Evolutionary conservation across 805 yeast species (phyloP).

Genomic region (Suhomyces sp.): DNA sequence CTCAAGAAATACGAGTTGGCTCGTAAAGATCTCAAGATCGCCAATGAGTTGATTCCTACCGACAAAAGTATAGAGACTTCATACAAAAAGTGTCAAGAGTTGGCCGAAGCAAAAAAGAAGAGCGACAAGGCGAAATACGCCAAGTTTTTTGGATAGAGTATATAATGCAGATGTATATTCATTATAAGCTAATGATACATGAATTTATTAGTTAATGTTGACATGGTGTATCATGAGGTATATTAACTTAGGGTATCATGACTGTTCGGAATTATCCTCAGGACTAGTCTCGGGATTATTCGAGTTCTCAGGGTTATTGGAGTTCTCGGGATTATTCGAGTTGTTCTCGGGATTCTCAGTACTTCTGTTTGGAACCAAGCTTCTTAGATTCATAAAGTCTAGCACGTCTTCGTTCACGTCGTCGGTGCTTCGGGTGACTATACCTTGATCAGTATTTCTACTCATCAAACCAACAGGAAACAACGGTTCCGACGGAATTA

Average conservation of each 20-base stretch:
- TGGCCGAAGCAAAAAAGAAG: conserved; percentile 43
- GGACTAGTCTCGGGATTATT: neutral
- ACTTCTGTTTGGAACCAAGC: conserved; percentile 12
- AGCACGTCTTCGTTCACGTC: conserved; percentile 12
- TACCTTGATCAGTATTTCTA: conserved; percentile 45
- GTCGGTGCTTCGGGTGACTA: conserved; percentile 29
- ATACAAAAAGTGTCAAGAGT: conserved; percentile 36
- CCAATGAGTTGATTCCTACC: conserved; percentile 41
- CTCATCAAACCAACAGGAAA: conserved; percentile 51
- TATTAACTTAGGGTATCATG: neutral
- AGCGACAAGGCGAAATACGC: conserved; percentile 55
- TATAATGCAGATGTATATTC: neutral
- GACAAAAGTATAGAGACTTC: conserved; percentile 51
- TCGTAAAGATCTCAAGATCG: conserved; percentile 42
- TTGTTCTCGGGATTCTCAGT: no score
- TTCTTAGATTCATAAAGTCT: conserved; percentile 27
- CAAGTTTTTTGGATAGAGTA: conserved; percentile 50
- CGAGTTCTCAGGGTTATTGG: no score
- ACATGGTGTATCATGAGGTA: neutral
- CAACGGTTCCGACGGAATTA: conserved; percentile 12
- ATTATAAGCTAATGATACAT: neutral
- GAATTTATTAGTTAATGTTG: neutral
- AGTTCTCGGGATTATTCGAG: no score
- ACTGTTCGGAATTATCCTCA: neutral
- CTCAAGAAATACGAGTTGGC: conserved; percentile 51